phyloP scores from a whole-genome alignment of 2,329 filamentous ascomycete species.

The Grosmannia huntii region DNA sequence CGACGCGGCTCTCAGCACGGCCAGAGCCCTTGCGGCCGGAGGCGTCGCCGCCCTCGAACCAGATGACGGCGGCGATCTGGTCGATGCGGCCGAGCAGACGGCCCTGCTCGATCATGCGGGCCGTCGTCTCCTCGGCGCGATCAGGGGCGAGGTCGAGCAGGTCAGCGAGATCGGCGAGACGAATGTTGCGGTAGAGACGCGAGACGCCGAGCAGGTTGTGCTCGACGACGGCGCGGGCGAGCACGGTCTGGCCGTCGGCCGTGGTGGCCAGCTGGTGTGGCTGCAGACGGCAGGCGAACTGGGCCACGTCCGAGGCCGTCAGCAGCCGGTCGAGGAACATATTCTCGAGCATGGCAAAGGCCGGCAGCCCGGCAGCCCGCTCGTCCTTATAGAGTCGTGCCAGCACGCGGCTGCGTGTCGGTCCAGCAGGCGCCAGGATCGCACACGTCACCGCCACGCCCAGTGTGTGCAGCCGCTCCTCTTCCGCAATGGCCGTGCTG shows the following conservation, averaged over 20 bases:
- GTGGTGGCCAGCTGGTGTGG: constrained; percentile 87
- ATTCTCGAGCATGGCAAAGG: constrained; percentile 87
- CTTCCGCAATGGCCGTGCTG: constrained; percentile 64
- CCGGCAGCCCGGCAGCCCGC: constrained; percentile 48
- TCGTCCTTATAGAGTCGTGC: constrained; percentile 91
- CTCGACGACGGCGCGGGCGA: constrained; percentile 87
- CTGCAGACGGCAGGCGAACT: constrained; percentile 68
- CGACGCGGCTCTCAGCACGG: constrained; percentile 49
- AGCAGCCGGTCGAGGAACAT: constrained; percentile 90
- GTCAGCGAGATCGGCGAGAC: constrained; percentile 59
- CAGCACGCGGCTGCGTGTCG: constrained; percentile 65
- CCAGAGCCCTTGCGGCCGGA: constrained; percentile 56
- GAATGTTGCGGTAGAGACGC: constrained; percentile 65
- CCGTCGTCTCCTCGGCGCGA: constrained; percentile 81
- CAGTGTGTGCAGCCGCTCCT: constrained; percentile 74
- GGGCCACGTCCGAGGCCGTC: constrained; percentile 66
- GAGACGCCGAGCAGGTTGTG: constrained; percentile 88
- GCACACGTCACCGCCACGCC: constrained; percentile 83
- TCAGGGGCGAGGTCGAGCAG: constrained; percentile 68
- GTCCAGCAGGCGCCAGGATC: constrained; percentile 82
- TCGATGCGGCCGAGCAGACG: constrained; percentile 81
- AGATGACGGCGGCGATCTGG: constrained; percentile 80
- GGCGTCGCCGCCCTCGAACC: constrained; percentile 66
- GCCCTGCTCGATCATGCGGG: constrained; percentile 91
- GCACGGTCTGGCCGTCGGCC: constrained; percentile 80